Base-by-base conservation (phyloP, 2,329 filamentous ascomycete species). In the Fusarium sulawesiense region DNA sequence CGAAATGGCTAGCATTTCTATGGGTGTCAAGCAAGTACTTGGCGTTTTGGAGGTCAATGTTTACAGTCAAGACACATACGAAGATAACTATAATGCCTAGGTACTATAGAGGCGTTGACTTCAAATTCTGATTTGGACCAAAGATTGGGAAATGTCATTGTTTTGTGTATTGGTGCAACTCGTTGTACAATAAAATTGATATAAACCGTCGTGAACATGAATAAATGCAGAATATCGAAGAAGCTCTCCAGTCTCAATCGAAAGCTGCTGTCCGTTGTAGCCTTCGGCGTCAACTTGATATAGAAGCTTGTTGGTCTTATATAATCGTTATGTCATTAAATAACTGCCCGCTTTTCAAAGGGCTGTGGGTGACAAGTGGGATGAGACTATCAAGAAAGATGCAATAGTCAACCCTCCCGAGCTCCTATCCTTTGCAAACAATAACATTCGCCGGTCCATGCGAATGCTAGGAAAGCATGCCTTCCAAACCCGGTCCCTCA, bases 371-470 rank as follows among this genome's bases (percentile, higher is more conserved):
- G 12, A 54, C 20, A 30, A 49, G 30, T 34, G 29, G 41, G 29
- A 29, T 45, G 20, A 53, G 37, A n/a, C 30, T 30, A 60, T 51
- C 30, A 42, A 56, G 53, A 29, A 59, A 53, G 30, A 41, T n/a
- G 29, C 20, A 51, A 30, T 41, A 21, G 23, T 23, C 42, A 13
- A 42, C 40, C 50, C 47, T 30, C 14, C 41, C 41, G n/a, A 25
- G 34, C 40, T 42, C 49, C 45, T 30, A 44, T 47, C 45, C 46
- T 56, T 46, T 56, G 47, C 42, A 65, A 68, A 46, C 42, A 59
- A n/a, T 32, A 29, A 63, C 57, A 56, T 57, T 70, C 57, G 65
- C 56, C 56, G 23, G 29, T 55, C 56, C 59, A 69, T 46, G 56
- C 44, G 54, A 40, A 71, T 56, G 37, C 23, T 50, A 54, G 46